Percentiles rank a stretch among this genome's conserved stretches.
phyloP scores from a whole-genome alignment of 768 basidiomycete species.

The Lactarius pseudohatsudake region DNA sequence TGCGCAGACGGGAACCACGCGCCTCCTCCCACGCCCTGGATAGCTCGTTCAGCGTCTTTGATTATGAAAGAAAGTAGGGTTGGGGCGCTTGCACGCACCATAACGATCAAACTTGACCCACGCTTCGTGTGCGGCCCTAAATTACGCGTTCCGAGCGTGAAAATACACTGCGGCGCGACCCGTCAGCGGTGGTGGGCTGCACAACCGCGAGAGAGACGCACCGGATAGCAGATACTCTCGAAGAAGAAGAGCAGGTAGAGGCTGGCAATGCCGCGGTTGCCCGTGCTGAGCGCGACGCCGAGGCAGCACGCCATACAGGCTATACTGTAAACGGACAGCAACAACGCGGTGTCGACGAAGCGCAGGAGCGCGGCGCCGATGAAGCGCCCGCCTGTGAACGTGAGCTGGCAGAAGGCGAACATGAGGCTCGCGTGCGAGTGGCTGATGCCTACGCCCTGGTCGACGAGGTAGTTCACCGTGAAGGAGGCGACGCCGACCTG shows the following conservation, averaged over 20 bases:
- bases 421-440: slow-evolving; percentile 57
- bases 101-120: slow-evolving; percentile 64
- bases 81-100: slow-evolving; percentile 39
- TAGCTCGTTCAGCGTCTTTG: neutral
- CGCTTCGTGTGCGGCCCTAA: slow-evolving; percentile 58
- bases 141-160: slow-evolving; percentile 65
- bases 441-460: slow-evolving; percentile 55
- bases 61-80: neutral
- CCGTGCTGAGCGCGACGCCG: slow-evolving; percentile 49
- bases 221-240: slow-evolving; percentile 73
- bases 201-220: slow-evolving; percentile 31
- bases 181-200: neutral
- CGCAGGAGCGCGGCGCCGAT: slow-evolving; percentile 59
- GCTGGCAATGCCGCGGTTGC: slow-evolving; percentile 56
- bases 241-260: slow-evolving; percentile 70
- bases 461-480: slow-evolving; percentile 68
- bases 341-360: slow-evolving; percentile 62
- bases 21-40: slow-evolving; percentile 58
- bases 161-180: slow-evolving; percentile 45
- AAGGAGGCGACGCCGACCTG: slow-evolving; percentile 67
- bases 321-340: slow-evolving; percentile 54
- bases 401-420: slow-evolving; percentile 72
- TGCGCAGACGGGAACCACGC: slow-evolving; percentile 71
- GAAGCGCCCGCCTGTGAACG: slow-evolving; percentile 65
- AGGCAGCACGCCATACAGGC: slow-evolving; percentile 54